These are phyloP conservation scores for Cryptococcus neoformans DNA, from an alignment of 1,284 basidiomycete species.

Conservation along the genomic window DNA sequence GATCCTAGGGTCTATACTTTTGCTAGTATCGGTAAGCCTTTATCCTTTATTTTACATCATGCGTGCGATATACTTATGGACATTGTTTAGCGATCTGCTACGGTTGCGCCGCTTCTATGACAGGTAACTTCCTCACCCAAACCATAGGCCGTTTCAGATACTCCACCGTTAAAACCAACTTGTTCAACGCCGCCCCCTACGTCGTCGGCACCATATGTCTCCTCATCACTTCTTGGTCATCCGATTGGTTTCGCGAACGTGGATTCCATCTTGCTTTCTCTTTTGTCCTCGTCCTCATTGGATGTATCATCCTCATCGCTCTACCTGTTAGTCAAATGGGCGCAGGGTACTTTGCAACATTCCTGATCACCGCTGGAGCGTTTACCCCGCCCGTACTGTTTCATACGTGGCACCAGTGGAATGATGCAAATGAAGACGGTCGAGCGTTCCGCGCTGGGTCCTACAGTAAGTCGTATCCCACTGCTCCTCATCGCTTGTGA, in stretches of 20 bases:
- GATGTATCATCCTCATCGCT: slow-evolving; percentile 14
- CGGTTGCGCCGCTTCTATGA: slow-evolving; percentile 46
- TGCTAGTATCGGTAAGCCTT: slow-evolving; percentile 9
- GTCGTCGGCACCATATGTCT: slow-evolving; percentile 51
- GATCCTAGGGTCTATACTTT: slow-evolving; percentile 19
- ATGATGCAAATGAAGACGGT: not conserved
- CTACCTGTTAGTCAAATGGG: slow-evolving; percentile 16
- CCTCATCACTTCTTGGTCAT: slow-evolving; percentile 55
- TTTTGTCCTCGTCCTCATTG: slow-evolving; percentile 36
- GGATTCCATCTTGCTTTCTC: slow-evolving; percentile 36
- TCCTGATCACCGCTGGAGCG: slow-evolving; percentile 14
- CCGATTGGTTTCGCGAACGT: slow-evolving; percentile 58
- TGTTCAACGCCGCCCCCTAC: slow-evolving; percentile 57
- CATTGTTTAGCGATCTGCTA: slow-evolving; percentile 45
- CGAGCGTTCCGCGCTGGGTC: not conserved
- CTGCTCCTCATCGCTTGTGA: slow-evolving; percentile 2
- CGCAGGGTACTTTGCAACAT: slow-evolving; percentile 19
- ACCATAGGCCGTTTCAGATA: slow-evolving; percentile 56
- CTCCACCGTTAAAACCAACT: slow-evolving; percentile 30
- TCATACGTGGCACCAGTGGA: slow-evolving; percentile 3
- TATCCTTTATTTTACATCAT: not conserved
- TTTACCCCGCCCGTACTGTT: slow-evolving; percentile 12
- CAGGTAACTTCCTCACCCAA: slow-evolving; percentile 54
- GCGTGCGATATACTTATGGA: too few relatives aligned
- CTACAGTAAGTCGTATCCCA: slow-evolving; percentile 18